These are phyloP conservation scores for Collybia sp. DNA, from an alignment of 768 basidiomycete genomes.

Conservation along the genomic window DNA sequence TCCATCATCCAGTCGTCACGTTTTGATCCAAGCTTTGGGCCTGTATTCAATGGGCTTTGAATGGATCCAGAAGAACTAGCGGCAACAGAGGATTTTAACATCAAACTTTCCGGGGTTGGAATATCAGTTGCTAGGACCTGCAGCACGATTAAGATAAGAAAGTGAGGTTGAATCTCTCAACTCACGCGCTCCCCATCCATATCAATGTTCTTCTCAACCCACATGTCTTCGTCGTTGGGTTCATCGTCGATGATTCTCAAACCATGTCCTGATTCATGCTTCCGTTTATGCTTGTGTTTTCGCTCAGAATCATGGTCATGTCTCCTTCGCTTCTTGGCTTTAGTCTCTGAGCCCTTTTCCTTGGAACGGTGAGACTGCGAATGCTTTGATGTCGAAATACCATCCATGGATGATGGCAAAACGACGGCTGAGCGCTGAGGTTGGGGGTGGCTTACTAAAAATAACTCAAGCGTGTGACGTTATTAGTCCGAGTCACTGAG, in stretches of 20 bases:
- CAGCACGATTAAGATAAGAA: constrained; percentile 7
- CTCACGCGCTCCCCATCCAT: constrained; percentile 72
- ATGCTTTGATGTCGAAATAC: constrained; percentile 8
- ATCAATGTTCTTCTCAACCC: constrained; percentile 86
- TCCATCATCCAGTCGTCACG: constrained; percentile 91
- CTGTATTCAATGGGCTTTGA: constrained; percentile 35
- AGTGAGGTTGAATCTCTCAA: constrained; percentile 8
- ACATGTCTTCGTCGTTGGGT: constrained; percentile 67
- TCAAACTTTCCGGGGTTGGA: constrained; percentile 69
- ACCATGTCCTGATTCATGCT: constrained; percentile 37
- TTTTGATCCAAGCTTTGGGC: constrained; percentile 46
- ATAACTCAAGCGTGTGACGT: too few relatives aligned
- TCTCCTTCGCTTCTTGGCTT: constrained; percentile 52
- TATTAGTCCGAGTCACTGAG: neutral
- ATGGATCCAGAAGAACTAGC: constrained; percentile 22
- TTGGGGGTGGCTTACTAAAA: neutral
- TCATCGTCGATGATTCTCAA: constrained; percentile 67
- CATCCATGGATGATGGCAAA: constrained; percentile 7
- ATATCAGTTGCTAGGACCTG: constrained; percentile 70
- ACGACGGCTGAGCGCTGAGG: neutral
- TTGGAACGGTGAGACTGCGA: constrained; percentile 26
- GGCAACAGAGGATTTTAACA: constrained; percentile 58
- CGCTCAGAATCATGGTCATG: constrained; percentile 33
- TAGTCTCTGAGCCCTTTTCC: constrained; percentile 35
- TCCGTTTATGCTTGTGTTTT: constrained; percentile 37